Evolutionary conservation across 1,284 basidiomycete species (phyloP).

Genomic region (Leccinum griseonigrum): DNA sequence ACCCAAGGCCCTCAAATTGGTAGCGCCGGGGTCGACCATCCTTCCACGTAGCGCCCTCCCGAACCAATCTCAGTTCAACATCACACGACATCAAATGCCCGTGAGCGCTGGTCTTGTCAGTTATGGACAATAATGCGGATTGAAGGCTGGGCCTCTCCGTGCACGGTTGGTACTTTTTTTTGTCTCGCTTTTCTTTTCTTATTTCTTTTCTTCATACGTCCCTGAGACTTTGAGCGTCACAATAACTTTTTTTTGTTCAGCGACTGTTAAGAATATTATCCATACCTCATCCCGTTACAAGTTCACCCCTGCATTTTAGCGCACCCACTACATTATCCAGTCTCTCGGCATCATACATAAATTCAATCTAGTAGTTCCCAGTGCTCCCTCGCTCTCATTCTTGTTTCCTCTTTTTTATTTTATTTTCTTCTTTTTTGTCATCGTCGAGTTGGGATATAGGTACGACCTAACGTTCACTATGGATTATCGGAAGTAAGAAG

Average conservation of each 20-base stretch:
- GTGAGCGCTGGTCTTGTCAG: conserved; percentile 3
- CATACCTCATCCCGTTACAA: conserved; percentile 10
- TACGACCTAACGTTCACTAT: conserved; percentile 9
- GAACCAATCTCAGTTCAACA: conserved; percentile 47
- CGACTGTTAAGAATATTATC: conserved; percentile 21
- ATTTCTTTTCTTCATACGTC: background rate
- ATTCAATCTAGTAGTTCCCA: conserved; percentile 23
- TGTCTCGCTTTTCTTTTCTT: background rate
- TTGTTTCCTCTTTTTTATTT: background rate
- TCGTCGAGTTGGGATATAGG: conserved; percentile 17
- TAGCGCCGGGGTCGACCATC: conserved; percentile 32
- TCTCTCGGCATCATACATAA: conserved; percentile 18
- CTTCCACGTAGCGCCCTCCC: conserved; percentile 56
- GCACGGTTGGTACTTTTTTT: conserved; percentile 9
- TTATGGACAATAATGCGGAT: conserved; percentile 15
- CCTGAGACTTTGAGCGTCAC: conserved; percentile 4
- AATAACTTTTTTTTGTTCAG: conserved; percentile 6
- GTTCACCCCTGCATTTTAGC: conserved; percentile 19
- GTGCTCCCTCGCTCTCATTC: conserved; percentile 8
- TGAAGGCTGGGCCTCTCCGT: conserved; percentile 33
- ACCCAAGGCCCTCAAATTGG: conserved; percentile 41
- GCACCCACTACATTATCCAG: conserved; percentile 26
- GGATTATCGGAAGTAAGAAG: conserved; percentile 14
- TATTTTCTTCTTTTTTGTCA: conserved; percentile 1
- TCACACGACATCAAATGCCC: conserved; percentile 27